Evolutionary conservation across 371 early-diverging fungal genomes (phyloP), one percentile per base, ranked within the genome.

Genomic region (Apophysomyces sp.): DNA sequence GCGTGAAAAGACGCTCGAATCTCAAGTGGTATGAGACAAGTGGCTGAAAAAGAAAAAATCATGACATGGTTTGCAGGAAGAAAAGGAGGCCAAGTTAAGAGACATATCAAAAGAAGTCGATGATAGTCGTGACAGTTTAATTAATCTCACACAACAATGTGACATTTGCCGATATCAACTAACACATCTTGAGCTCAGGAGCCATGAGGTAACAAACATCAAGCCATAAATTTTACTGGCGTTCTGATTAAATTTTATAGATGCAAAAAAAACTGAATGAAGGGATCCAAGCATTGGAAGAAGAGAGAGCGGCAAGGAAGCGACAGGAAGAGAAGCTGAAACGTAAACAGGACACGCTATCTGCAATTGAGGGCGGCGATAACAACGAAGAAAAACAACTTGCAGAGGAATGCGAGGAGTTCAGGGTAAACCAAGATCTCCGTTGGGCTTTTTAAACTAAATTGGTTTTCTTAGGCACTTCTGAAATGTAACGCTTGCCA

Each of bases 401-500:
- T 24, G 68, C 59, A 30, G 68, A 73, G 52, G 78, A 76, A 41
- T 61, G 73, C 29, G 73, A 78, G 56, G 74, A 81, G 37, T 67
- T 76, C 11, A 61, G 76, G 44, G 81, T 76, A 76, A 71, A 37
- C 52, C 32, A 31, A 13, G 29, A 29, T 18, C 31, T 36, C 44
- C 56, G 16, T 12, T 4, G 26, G 64, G 15, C 57, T 65, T 44
- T 67, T 15, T 44, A 18, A 41, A 24, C 29, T 39, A 16, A 21
- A 18, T 5, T 21, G 4, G 21, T 18, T 58, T n/a, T 4, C 72
- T 55, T 80, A 94, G 92, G 72, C 83, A 26, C 66, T 95, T 61
- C 81, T 96, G 52, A 95, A 93, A 69, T 98, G 98, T 69, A 85
- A 89, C 16, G 84, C 91, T 37, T 98, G 98, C 76, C 84, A 84